Conservation (phyloP, 805 yeast genomes). For the fission yeast (Schizosaccharomyces pombe) region ASM294v3 CU329670.1:3073001-3073500, state of each 20-base stretch:
- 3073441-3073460: neutral
- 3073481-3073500: no score
- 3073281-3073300: neutral
- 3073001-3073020: no score
- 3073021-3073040: no score
- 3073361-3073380: neutral
- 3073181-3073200: neutral
- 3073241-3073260: neutral
- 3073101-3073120: no score
- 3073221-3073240: neutral
- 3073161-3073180: neutral
- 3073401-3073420: neutral
- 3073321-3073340: neutral
- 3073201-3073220: neutral
- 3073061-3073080: no score
- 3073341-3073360: neutral
- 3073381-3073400: neutral
- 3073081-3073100: no score
- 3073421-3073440: slow-evolving; percentile 7
- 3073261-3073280: neutral
- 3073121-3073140: no score
- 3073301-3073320: neutral
- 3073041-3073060: no score
- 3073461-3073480: neutral
- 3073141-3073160: no score